A percentile compares a stretch with the other conserved stretches of the same genome.
Conservation (phyloP, 768 basidiomycete species). For the Pleurotus eryngii region DNA sequence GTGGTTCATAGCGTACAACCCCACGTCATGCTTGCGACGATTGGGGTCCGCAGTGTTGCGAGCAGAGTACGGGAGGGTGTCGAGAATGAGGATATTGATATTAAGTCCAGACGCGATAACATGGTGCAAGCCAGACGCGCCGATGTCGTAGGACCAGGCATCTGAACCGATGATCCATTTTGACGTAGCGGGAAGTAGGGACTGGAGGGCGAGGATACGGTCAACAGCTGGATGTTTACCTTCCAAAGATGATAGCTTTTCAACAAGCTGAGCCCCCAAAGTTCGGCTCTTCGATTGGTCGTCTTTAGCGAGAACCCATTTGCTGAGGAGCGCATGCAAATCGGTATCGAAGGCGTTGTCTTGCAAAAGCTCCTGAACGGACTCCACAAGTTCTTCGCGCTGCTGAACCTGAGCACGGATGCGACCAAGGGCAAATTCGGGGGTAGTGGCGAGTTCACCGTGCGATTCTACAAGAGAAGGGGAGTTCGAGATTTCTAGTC, state of each 20-base stretch:
- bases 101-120: slow-evolving; percentile 87
- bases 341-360: slow-evolving; percentile 38
- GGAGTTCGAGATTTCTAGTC: slow-evolving; percentile 83
- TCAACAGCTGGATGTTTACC: slow-evolving; percentile 42
- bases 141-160: slow-evolving; percentile 96
- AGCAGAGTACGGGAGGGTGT: slow-evolving; percentile 84
- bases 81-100: slow-evolving; percentile 93
- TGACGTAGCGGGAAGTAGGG: slow-evolving; percentile 65
- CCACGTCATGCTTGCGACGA: slow-evolving; percentile 92
- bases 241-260: slow-evolving; percentile 40
- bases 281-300: slow-evolving; percentile 59
- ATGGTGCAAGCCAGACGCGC: slow-evolving; percentile 93
- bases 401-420: slow-evolving; percentile 79
- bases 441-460: slow-evolving; percentile 80
- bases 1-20: slow-evolving; percentile 97
- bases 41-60: slow-evolving; percentile 66
- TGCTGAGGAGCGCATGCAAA: slow-evolving; percentile 68
- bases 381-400: slow-evolving; percentile 61
- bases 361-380: slow-evolving; percentile 65
- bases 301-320: slow-evolving; percentile 79
- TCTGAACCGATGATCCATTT: slow-evolving; percentile 99
- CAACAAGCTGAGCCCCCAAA: slow-evolving; percentile 56
- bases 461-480: slow-evolving; percentile 67
- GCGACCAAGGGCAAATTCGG: slow-evolving; percentile 92
- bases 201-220: slow-evolving; percentile 54